These are phyloP conservation scores for Chalciporus sp. DNA, from an alignment of 1,284 basidiomycete species.

Conservation along the genomic window DNA sequence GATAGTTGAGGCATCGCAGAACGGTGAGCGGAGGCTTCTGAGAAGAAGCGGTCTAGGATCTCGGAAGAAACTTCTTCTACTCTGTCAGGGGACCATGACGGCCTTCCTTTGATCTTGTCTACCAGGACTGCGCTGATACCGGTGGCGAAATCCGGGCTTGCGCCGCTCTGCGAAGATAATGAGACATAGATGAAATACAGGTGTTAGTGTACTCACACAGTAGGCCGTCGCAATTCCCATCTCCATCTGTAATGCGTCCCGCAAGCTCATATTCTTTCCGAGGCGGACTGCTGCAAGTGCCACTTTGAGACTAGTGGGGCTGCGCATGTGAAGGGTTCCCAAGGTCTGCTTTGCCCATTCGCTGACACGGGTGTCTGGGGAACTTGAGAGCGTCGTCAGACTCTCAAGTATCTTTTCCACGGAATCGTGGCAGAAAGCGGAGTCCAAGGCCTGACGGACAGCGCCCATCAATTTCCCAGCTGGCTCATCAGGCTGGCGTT, in stretches of 20 bases:
- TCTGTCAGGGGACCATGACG: slow-evolving; percentile 68
- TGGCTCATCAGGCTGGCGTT: slow-evolving; percentile 60
- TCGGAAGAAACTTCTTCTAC: slow-evolving; percentile 59
- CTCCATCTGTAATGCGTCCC: slow-evolving; percentile 80
- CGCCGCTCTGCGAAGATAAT: slow-evolving; percentile 55
- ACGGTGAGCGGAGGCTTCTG: slow-evolving; percentile 48
- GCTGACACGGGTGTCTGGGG: slow-evolving; percentile 49
- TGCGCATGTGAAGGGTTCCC: slow-evolving; percentile 65
- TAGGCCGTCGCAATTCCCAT: slow-evolving; percentile 78
- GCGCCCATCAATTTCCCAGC: slow-evolving; percentile 60
- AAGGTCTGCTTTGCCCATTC: slow-evolving; percentile 79
- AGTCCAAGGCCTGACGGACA: slow-evolving; percentile 76
- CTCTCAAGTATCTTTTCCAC: slow-evolving; percentile 73
- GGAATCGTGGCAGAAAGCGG: slow-evolving; percentile 68
- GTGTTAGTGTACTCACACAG: slow-evolving; percentile 56
- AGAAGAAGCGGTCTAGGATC: slow-evolving; percentile 64
- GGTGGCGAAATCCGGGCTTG: slow-evolving; percentile 78
- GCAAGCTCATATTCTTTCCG: slow-evolving; percentile 64
- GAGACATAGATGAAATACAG: slow-evolving; percentile 16
- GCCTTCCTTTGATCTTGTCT: slow-evolving; percentile 54
- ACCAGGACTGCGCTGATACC: slow-evolving; percentile 80
- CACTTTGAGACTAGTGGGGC: slow-evolving; percentile 90
- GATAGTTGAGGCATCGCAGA: slow-evolving; percentile 51
- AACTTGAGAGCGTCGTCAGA: slow-evolving; percentile 50
- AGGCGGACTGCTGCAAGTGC: slow-evolving; percentile 76